Evolutionary conservation across 257 asterid species (phyloP).

Genomic region (Penstemon newberryi): DNA sequence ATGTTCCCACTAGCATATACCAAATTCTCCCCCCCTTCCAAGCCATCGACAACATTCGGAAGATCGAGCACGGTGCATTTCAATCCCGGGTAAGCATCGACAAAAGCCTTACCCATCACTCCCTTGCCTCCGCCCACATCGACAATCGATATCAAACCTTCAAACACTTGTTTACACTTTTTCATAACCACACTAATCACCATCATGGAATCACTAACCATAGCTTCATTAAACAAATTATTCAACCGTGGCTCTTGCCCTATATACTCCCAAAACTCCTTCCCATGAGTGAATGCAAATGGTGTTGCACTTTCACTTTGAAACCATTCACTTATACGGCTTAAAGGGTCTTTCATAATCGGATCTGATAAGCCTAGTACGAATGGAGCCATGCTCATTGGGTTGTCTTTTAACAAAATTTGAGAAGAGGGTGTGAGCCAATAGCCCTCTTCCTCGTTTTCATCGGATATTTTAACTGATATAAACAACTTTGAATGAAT

Average conservation of each 20-base stretch:
- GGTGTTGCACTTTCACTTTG: neutral
- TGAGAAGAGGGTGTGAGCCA: conserved; percentile 22
- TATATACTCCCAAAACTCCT: conserved; percentile 12
- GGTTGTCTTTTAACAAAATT: conserved; percentile 20
- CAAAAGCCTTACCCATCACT: conserved; percentile 15
- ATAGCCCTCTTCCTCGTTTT: neutral
- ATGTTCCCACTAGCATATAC: conserved; percentile 26
- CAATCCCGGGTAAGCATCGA: conserved; percentile 4
- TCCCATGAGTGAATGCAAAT: conserved; percentile 11
- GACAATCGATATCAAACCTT: conserved; percentile 14
- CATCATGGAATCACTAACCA: conserved; percentile 20
- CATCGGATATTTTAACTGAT: neutral
- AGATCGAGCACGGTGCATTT: conserved; percentile 28
- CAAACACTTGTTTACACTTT: neutral
- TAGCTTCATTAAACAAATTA: conserved; percentile 11
- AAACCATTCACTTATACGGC: conserved; percentile 20
- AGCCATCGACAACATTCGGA: conserved; percentile 31
- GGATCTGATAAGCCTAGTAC: conserved; percentile 14
- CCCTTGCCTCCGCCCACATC: conserved; percentile 31
- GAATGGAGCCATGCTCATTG: neutral
- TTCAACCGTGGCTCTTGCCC: conserved; percentile 15
- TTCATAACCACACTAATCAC: conserved; percentile 2
- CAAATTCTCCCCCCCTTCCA: conserved; percentile 27
- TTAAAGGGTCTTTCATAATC: conserved; percentile 19
- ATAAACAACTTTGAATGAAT: conserved; percentile 16